Conservation (phyloP, 2,329 filamentous ascomycete genomes). For the Neurospora sp. region DNA sequence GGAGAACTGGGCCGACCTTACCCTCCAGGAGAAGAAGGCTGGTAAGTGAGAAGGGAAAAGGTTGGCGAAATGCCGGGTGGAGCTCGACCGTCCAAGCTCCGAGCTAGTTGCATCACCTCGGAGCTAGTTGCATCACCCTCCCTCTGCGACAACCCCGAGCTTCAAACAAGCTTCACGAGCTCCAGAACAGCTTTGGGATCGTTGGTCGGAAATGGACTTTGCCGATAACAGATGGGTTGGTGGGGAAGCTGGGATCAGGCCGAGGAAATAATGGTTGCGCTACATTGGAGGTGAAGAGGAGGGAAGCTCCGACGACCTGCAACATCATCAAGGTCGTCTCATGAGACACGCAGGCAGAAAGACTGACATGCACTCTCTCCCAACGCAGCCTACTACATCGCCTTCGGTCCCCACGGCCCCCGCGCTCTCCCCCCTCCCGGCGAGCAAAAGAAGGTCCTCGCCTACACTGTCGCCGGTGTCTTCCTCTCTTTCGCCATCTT, state of each 20-base stretch:
- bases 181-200: not conserved
- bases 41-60: constrained; percentile 52
- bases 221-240: not conserved
- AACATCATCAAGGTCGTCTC: not conserved
- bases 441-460: constrained; percentile 69
- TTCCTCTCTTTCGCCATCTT: constrained; percentile 62
- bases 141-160: not conserved
- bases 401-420: constrained; percentile 92
- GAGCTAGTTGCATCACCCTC: not conserved
- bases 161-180: not conserved
- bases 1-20: constrained; percentile 91
- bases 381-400: constrained; percentile 88
- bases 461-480: constrained; percentile 62
- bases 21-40: constrained; percentile 96
- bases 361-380: constrained; percentile 16
- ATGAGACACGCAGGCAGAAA: not conserved
- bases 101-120: not conserved
- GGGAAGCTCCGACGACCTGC: not conserved
- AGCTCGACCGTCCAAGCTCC: not conserved
- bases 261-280: not conserved
- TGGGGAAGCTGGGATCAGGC: not conserved
- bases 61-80: not conserved
- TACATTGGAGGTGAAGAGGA: not conserved
- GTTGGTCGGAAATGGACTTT: not conserved
- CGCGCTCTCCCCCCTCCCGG: constrained; percentile 74